These are phyloP conservation scores for Russula virescens DNA, from an alignment of 768 basidiomycete genomes.

Conservation along the genomic window DNA sequence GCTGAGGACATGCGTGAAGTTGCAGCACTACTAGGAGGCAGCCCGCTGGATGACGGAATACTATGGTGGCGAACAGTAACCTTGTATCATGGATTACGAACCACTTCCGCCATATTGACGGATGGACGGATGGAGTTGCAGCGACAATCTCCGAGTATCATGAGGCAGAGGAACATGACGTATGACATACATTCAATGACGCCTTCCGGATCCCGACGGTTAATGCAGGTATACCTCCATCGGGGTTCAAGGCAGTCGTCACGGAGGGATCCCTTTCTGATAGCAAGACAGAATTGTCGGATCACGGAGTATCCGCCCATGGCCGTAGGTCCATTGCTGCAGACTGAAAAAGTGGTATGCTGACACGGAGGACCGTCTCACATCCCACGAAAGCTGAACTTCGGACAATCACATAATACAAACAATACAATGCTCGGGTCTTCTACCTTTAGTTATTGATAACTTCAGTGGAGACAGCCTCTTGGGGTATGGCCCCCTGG, in stretches of 20 bases:
- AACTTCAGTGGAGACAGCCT: background rate
- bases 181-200: background rate
- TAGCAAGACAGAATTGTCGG: background rate
- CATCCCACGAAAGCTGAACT: constrained; percentile 1
- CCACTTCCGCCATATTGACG: too few species aligned
- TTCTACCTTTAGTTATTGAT: constrained; percentile 10
- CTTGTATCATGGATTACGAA: too few species aligned
- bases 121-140: background rate
- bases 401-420: background rate
- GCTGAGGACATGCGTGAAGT: too few species aligned
- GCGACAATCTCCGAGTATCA: background rate
- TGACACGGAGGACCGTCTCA: background rate
- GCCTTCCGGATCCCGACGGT: background rate
- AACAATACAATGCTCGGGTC: background rate
- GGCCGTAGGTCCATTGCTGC: background rate
- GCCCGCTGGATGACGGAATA: too few species aligned
- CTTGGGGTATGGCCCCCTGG: too few species aligned
- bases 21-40: too few species aligned
- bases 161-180: background rate
- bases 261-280: background rate
- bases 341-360: background rate
- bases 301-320: background rate
- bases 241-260: background rate
- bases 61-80: too few species aligned
- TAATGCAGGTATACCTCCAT: background rate